phyloP scores from a whole-genome alignment of 2,329 filamentous ascomycete genomes.

The Pestalotiopsis sp. region DNA sequence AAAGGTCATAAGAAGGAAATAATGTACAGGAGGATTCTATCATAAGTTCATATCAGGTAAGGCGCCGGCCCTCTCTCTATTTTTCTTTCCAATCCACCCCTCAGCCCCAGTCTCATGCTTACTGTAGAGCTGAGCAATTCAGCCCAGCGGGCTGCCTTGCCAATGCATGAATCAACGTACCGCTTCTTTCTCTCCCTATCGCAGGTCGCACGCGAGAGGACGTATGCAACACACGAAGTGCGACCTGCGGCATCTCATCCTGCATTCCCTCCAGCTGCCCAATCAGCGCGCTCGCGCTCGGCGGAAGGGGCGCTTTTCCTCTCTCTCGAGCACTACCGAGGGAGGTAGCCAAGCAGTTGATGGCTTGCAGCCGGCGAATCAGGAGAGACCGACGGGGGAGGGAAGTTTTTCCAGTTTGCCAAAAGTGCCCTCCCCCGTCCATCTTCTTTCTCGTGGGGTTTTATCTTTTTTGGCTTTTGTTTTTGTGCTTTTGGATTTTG shows the following conservation, averaged over 20 bases:
- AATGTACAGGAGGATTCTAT: no score
- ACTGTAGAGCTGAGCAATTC: not conserved
- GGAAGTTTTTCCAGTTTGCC: not conserved
- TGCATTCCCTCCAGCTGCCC: no score
- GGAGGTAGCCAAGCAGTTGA: not conserved
- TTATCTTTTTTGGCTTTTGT: not conserved
- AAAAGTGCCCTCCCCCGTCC: not conserved
- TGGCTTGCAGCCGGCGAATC: not conserved
- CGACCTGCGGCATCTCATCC: not conserved
- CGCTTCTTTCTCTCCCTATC: not conserved
- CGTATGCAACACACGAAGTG: not conserved
- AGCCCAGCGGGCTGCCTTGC: constrained; percentile 1
- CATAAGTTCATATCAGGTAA: no score
- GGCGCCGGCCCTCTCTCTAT: no score
- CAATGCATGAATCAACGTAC: constrained; percentile 1
- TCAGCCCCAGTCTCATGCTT: not conserved
- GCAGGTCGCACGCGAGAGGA: not conserved
- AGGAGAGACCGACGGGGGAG: not conserved
- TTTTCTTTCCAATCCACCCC: no score
- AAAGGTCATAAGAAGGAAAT: no score
- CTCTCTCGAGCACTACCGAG: no score
- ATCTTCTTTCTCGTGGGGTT: no score
- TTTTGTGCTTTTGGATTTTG: not conserved
- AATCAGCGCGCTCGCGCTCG: no score
- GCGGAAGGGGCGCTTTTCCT: no score